These are phyloP conservation scores for Oidiodendron maius DNA, from an alignment of 495 filamentous ascomycete species.

Conservation along the genomic window DNA sequence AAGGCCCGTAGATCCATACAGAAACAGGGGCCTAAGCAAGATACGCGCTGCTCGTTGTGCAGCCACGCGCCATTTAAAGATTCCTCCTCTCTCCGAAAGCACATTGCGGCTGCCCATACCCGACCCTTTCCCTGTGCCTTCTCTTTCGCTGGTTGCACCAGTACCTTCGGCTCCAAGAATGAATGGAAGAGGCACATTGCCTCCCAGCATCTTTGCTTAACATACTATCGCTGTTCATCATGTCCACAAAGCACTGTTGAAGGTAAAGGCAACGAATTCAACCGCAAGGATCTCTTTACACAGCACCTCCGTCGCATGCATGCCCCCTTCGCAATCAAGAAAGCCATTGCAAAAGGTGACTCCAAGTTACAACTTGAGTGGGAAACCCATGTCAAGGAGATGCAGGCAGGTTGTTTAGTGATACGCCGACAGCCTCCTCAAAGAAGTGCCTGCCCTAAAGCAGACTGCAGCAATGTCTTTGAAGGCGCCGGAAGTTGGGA, in stretches of 20 bases:
- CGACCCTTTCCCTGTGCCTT: constrained; percentile 84
- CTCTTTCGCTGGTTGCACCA: constrained; percentile 72
- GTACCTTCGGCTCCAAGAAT: constrained; percentile 88
- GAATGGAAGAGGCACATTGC: constrained; percentile 95
- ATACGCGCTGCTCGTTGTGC: constrained; percentile 47
- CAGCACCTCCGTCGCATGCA: constrained; percentile 79
- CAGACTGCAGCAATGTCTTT: constrained; percentile 65
- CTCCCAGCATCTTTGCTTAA: constrained; percentile 80
- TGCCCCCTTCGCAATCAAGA: constrained; percentile 32
- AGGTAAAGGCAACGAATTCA: constrained; percentile 52
- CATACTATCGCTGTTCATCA: constrained; percentile 78
- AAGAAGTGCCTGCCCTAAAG: constrained; percentile 58
- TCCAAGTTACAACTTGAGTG: constrained; percentile 48
- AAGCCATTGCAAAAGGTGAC: constrained; percentile 41
- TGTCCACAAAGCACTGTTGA: constrained; percentile 56
- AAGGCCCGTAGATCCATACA: constrained; percentile 42
- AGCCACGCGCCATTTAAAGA: constrained; percentile 54
- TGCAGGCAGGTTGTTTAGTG: constrained; percentile 65
- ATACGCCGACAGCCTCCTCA: constrained; percentile 60
- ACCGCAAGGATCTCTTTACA: constrained; percentile 73
- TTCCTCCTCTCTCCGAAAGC: constrained; percentile 50
- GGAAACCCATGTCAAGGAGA: constrained; percentile 50
- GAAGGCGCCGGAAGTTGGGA: constrained; percentile 74
- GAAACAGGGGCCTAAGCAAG: constrained; percentile 45
- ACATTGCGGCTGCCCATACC: constrained; percentile 53